Evolutionary conservation across 306 rosid species (phyloP), one percentile per base, ranked within the genome.

Genomic region (Hylodesmum podocarpum): DNA sequence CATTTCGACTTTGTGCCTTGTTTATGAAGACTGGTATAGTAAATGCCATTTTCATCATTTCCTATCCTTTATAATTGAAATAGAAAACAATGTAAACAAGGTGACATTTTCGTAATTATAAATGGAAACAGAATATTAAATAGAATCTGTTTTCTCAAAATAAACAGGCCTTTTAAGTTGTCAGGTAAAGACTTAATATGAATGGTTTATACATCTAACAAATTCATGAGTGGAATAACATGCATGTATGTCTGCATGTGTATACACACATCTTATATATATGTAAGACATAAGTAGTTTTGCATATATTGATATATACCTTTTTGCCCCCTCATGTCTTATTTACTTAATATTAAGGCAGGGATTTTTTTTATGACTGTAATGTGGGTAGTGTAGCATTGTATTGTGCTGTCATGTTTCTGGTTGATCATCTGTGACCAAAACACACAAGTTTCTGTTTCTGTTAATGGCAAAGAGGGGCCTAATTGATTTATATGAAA

Each of bases 361-460:
- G 29, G 51, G 12, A 12, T 59, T 73, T 16, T 31, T 54, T 70
- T 63, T 29, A 53, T 64, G 46, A 62, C 24, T 55, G 61, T 63
- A 47, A 44, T n/a, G 46, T 15, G 63, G 68, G 43, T 49, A 12
- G 8, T 37, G 33, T 27, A 63, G 66, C 66, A 57, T 70, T 36
- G 59, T 57, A 16, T 66, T 47, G 37, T 66, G 18, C 49, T 76
- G 55, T 70, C 65, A 24, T 44, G 78, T 74, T 74, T 37, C 28
- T 49, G 14, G 51, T 82, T 43, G 66, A 54, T 59, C 66, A 19
- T 72, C 64, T 72, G 57, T 43, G 53, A 10, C 14, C 13, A 50
- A 58, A 68, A 59, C 9, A 13, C 18, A 40, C 3, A 33, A 53
- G 57, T 58, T 78, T 66, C 13, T 39, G 34, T 25, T 78, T 66